These are phyloP conservation scores for Coniochaeta sp. DNA, from an alignment of 2,329 filamentous ascomycete species.

Conservation along the genomic window DNA sequence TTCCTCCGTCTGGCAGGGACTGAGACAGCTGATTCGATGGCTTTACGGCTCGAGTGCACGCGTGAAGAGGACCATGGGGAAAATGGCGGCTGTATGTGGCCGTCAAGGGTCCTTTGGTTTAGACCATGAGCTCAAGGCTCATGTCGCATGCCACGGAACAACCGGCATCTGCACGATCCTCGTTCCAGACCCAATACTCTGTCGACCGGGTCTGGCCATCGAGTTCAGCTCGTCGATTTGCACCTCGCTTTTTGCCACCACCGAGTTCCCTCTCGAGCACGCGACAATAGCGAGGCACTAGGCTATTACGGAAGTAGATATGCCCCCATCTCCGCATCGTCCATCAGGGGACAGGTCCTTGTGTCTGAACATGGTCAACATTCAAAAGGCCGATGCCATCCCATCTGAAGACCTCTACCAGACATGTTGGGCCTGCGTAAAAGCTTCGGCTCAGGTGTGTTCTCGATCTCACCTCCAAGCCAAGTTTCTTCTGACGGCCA, in stretches of 20 bases:
- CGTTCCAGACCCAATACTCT: not conserved
- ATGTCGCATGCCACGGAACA: not conserved
- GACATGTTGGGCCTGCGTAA: constrained; percentile 10
- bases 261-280: not conserved
- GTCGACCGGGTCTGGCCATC: not conserved
- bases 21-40: not conserved
- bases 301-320: not conserved
- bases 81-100: not conserved
- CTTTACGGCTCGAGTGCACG: not conserved
- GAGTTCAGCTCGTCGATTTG: not conserved
- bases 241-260: not conserved
- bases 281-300: not conserved
- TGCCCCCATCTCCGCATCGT: not conserved
- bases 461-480: constrained; percentile 2
- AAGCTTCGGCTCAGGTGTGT: constrained; percentile 6
- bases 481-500: constrained; percentile 3
- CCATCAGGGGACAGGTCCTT: not conserved
- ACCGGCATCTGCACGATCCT: not conserved
- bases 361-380: not conserved
- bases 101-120: not conserved
- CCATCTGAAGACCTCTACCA: not conserved
- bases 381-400: not conserved
- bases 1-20: not conserved
- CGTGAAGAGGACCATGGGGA: not conserved
- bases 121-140: not conserved